These are phyloP conservation scores for Gossypium bickii DNA, from an alignment of 345 rosid species.

Conservation along the genomic window DNA sequence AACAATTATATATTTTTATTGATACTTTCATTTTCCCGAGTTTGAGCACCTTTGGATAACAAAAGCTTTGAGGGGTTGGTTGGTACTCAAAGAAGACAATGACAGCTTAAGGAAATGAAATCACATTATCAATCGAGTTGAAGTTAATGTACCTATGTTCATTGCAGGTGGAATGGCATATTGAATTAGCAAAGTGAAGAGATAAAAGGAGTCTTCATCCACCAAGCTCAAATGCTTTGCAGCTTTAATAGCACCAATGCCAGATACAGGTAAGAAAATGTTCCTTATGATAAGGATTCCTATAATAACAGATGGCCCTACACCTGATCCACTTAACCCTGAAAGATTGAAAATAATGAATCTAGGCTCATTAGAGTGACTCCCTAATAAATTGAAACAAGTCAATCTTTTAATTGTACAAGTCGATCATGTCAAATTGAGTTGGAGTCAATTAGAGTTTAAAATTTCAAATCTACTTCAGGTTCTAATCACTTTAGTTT, in stretches of 20 bases:
- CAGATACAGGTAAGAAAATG: background rate
- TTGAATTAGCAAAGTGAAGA: conserved; percentile 41
- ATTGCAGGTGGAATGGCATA: conserved; percentile 55
- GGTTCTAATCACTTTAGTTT: too few species aligned
- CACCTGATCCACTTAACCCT: background rate
- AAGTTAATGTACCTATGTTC: conserved; percentile 27
- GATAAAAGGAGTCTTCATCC: conserved; percentile 6
- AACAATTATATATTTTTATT: too few species aligned
- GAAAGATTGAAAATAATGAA: background rate
- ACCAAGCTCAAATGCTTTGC: background rate
- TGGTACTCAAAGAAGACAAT: too few species aligned
- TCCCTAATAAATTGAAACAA: too few species aligned
- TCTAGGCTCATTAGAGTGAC: too few species aligned
- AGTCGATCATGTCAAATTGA: too few species aligned
- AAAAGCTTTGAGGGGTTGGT: too few species aligned
- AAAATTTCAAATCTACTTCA: too few species aligned
- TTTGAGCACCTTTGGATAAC: background rate
- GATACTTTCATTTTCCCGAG: background rate
- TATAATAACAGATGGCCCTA: background rate
- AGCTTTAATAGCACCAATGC: conserved; percentile 14
- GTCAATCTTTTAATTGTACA: background rate
- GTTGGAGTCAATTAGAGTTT: too few species aligned
- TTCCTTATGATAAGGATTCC: conserved; percentile 6
- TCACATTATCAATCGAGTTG: background rate
- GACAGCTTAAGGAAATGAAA: background rate